These are phyloP conservation scores for Psilocybe cubensis DNA, from an alignment of 768 basidiomycete genomes.

Conservation along the genomic window DNA sequence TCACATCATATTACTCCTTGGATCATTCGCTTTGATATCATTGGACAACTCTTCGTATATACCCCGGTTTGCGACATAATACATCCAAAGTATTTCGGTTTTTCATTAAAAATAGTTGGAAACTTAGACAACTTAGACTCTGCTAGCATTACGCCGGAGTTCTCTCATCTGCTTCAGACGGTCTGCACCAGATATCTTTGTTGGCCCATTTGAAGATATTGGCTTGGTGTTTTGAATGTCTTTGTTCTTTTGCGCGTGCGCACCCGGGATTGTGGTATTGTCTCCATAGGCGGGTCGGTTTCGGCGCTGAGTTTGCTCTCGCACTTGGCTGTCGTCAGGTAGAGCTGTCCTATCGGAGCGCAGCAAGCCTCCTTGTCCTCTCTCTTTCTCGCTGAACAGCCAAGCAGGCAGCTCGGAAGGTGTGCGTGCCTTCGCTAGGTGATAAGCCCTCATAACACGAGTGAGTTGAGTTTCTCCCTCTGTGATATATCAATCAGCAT, in stretches of 20 bases:
- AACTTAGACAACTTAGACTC: background rate
- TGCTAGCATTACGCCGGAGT: constrained; percentile 40
- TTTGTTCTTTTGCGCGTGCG: background rate
- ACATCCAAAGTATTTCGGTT: background rate
- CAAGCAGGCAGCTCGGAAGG: constrained; percentile 65
- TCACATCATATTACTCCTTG: background rate
- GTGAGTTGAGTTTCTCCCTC: constrained; percentile 64
- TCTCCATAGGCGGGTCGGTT: constrained; percentile 9
- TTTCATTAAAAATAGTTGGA: background rate
- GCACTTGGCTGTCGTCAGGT: constrained; percentile 11
- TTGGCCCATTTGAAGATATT: background rate
- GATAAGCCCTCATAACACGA: constrained; percentile 70
- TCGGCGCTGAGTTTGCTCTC: constrained; percentile 9
- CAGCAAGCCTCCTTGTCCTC: constrained; percentile 25
- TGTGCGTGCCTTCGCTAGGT: constrained; percentile 60
- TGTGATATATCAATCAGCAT: constrained; percentile 33
- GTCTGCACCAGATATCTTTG: constrained; percentile 25
- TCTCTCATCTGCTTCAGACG: constrained; percentile 56
- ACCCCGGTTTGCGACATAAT: background rate
- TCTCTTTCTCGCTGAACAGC: constrained; percentile 64
- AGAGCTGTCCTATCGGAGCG: constrained; percentile 11
- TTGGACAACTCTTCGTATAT: background rate
- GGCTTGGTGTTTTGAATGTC: background rate
- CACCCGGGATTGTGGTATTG: constrained; percentile 1
- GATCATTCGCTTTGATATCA: background rate